phyloP scores from a whole-genome alignment of 345 rosid species.

The Pistacia vera region DNA sequence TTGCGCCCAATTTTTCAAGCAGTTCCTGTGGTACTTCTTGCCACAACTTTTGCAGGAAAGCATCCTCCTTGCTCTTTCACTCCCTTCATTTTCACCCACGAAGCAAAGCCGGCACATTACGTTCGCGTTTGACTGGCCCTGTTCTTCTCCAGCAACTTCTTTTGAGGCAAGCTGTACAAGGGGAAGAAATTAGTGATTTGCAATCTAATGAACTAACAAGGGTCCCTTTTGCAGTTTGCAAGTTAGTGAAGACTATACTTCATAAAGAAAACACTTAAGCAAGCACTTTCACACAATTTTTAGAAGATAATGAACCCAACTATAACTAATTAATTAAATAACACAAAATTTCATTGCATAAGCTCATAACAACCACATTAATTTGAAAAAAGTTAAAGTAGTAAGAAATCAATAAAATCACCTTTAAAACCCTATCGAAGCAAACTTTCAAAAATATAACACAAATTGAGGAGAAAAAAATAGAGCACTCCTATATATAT shows the following conservation, averaged over 20 bases:
- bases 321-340: not conserved
- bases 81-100: constrained; percentile 77
- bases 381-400: not conserved
- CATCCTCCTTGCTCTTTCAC: constrained; percentile 90
- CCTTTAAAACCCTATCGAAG: not conserved
- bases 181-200: not conserved
- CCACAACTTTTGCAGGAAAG: constrained; percentile 84
- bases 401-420: not conserved
- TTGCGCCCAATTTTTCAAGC: constrained; percentile 89
- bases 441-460: not conserved
- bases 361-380: not conserved
- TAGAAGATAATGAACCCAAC: not conserved
- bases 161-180: constrained; percentile 46
- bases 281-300: not conserved
- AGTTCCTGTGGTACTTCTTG: constrained; percentile 93
- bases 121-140: constrained; percentile 45
- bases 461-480: too few species aligned
- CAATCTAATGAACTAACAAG: not conserved
- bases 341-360: not conserved
- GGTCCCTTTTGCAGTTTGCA: not conserved
- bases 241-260: not conserved
- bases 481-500: not conserved
- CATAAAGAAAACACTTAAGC: not conserved
- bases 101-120: constrained; percentile 87
- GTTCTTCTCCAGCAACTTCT: constrained; percentile 60